Evolutionary conservation across 257 asterid genomes (phyloP), one percentile per base, ranked within the genome.

Genomic region (Agastache rugosa): DNA sequence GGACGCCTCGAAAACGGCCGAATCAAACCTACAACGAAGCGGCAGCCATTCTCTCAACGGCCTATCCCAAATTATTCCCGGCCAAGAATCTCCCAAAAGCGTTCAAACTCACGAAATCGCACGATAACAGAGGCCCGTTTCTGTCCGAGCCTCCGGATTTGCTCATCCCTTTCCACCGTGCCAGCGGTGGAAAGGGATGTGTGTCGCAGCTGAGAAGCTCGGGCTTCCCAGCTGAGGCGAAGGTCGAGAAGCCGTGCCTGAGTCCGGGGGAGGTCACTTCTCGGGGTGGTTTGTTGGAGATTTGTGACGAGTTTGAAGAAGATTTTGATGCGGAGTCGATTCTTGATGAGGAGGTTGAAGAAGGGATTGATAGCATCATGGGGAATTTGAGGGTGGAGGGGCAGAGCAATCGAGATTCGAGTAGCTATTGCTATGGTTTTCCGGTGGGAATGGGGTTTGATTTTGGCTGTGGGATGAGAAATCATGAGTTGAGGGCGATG

Each of bases 1-100:
- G 98, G n/a, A 88, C 97, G 1, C 96, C 93, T 8, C 93, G 98
- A 27, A 93, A 93, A 69, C 76, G 98, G 80, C 98, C 97, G 27
- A 93, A 91, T n/a, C 97, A 93, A 14, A 89, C 83, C 0, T 89
- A 93, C 84, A 84, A 89, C 69, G 98, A 93, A 72, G 98, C 98
- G 0, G 98, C 96, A 1, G 83, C 96, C 1, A 81, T 93, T 23
- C 89, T 93, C 23, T 91, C 93, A 66, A 82, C 95, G 2, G 93
- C 91, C 1, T 82, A 85, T 20, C 98, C 97, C 25, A 89, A 88
- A 63, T 69, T 93, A 6, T 93, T 93, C 69, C 77, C 91, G 31
- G n/a, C 85, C 71, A 87, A 83, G 69, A 86, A 81, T 73, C 89
- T 85, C 76, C 79, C 83, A 2, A 84, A 84, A 65, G 88, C 87